phyloP scores from a whole-genome alignment of 164 flowering plant genomes.

The Litsea cubeba region DNA sequence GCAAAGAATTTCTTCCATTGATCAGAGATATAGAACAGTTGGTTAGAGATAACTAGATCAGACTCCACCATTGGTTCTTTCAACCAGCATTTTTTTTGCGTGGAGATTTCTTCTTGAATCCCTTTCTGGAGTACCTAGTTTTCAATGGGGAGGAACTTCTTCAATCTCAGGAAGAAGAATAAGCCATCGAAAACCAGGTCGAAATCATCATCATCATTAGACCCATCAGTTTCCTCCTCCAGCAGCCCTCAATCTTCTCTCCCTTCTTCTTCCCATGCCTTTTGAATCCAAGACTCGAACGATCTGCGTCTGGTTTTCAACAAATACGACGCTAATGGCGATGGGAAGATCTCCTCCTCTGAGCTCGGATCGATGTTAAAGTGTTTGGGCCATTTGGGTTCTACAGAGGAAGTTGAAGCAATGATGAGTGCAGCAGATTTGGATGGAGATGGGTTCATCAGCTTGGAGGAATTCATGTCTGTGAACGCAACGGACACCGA shows the following conservation, averaged over 20 bases:
- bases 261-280: background rate
- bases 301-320: conserved; percentile 16
- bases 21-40: no score
- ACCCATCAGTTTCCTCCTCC: background rate
- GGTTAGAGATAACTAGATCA: no score
- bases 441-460: conserved; percentile 18
- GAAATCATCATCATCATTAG: background rate
- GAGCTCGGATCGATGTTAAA: conserved; percentile 14
- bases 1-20: no score
- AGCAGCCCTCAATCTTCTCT: background rate
- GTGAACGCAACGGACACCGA: conserved; percentile 15
- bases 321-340: conserved; percentile 15
- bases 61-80: no score
- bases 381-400: conserved; percentile 6
- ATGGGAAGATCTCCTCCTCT: conserved; percentile 15
- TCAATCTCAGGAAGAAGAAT: background rate
- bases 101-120: no score
- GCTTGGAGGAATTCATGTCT: conserved; percentile 13
- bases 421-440: conserved; percentile 21
- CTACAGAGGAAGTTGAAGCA: conserved; percentile 7
- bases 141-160: background rate
- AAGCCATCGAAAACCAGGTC: background rate
- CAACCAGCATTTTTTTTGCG: no score
- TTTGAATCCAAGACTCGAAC: conserved; percentile 8
- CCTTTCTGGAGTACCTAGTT: background rate